These are phyloP conservation scores for Ceratonia siliqua DNA, from an alignment of 306 rosid species.

Conservation along the genomic window DNA sequence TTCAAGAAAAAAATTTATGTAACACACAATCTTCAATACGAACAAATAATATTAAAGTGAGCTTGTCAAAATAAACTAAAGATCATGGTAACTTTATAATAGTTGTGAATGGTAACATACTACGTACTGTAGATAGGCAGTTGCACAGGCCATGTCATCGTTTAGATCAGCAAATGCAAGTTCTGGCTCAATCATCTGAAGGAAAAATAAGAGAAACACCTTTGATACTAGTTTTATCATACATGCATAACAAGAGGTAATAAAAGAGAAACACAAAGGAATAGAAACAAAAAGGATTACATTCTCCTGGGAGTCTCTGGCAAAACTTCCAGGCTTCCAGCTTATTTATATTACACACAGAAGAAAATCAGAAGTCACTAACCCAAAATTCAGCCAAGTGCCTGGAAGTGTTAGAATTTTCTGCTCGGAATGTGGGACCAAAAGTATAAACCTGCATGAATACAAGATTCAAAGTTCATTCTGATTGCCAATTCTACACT, in stretches of 20 bases:
- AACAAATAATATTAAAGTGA: conserved; percentile 9
- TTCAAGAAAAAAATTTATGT: conserved; percentile 41
- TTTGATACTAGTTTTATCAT: conserved; percentile 14
- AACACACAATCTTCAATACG: conserved; percentile 1
- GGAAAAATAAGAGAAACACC: conserved; percentile 24
- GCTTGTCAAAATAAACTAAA: conserved; percentile 29
- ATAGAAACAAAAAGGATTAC: conserved; percentile 13
- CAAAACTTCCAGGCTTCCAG: conserved; percentile 9
- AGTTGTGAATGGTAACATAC: conserved; percentile 66
- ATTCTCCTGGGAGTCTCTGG: background rate
- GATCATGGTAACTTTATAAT: conserved; percentile 25
- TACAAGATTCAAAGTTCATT: conserved; percentile 26
- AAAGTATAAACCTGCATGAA: conserved; percentile 79
- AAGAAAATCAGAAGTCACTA: conserved; percentile 32
- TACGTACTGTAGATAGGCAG: conserved; percentile 97
- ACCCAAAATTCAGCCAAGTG: conserved; percentile 99
- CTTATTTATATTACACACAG: background rate
- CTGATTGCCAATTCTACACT: conserved; percentile 28
- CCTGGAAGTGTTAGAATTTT: conserved; percentile 93
- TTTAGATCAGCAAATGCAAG: conserved; percentile 96
- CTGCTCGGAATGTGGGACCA: conserved; percentile 97
- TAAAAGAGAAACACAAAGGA: background rate
- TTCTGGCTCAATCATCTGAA: conserved; percentile 96
- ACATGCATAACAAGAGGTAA: conserved; percentile 17
- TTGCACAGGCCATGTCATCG: conserved; percentile 97